Evolutionary conservation across 805 yeast genomes (phyloP).

Genomic region (Metschnikowia orientalis): DNA sequence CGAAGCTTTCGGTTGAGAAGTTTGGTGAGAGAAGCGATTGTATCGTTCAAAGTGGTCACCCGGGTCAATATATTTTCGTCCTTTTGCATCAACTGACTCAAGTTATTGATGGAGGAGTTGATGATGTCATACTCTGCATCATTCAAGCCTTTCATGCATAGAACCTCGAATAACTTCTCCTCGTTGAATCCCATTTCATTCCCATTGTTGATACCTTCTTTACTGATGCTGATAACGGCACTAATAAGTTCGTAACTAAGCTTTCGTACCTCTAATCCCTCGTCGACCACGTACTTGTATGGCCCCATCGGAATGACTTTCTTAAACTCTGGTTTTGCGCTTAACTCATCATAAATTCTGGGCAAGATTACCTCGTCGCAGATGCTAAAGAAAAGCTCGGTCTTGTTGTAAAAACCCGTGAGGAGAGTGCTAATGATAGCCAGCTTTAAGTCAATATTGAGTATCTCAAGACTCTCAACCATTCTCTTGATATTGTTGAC

Average conservation of each 20-base stretch:
- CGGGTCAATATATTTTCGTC: conserved; percentile 25
- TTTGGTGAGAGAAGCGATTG: conserved; percentile 32
- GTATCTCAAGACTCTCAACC: conserved; percentile 22
- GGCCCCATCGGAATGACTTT: conserved; percentile 80
- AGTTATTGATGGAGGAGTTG: conserved; percentile 44
- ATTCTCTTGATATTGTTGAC: conserved; percentile 9
- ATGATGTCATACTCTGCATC: conserved; percentile 61
- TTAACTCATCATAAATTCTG: conserved; percentile 49
- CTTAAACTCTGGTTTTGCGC: conserved; percentile 51
- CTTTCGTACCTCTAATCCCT: conserved; percentile 69
- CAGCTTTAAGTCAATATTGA: conserved; percentile 52
- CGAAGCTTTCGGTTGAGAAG: conserved; percentile 46
- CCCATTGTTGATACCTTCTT: conserved; percentile 8
- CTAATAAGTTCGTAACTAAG: conserved; percentile 66
- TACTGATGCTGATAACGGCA: conserved; percentile 39
- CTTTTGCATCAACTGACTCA: conserved; percentile 29
- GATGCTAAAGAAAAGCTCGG: conserved; percentile 42
- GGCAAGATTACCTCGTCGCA: conserved; percentile 45
- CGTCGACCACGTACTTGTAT: conserved; percentile 76
- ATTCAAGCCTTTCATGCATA: conserved; percentile 47
- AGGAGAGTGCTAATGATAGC: conserved; percentile 56
- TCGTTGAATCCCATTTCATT: conserved; percentile 22
- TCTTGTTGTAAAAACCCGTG: conserved; percentile 55
- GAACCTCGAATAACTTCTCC: conserved; percentile 34
- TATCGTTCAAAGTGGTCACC: conserved; percentile 24